Evolutionary conservation across 1,284 basidiomycete species (phyloP).

Genomic region (Puccinia triticina): DNA sequence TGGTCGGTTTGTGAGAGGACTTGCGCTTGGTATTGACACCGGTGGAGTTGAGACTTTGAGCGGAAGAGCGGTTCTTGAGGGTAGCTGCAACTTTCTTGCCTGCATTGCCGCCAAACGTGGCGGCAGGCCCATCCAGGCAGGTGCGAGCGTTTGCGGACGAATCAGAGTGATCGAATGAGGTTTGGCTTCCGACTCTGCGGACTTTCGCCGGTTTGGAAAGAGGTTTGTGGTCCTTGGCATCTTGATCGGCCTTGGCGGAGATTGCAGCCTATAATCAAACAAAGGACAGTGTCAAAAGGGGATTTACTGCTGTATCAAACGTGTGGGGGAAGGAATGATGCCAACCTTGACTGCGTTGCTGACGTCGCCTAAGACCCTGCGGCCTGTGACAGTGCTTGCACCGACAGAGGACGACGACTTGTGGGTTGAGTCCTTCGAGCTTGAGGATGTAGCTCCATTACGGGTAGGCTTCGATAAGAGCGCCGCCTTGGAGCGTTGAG

Average conservation of each 20-base stretch:
- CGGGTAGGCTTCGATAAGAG: slow-evolving; percentile 15
- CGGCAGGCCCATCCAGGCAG: slow-evolving; percentile 27
- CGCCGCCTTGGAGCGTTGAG: slow-evolving; percentile 40
- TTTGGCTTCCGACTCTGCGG: slow-evolving; percentile 29
- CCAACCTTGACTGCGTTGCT: slow-evolving; percentile 55
- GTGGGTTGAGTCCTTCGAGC: slow-evolving; percentile 30
- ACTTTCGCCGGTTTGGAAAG: slow-evolving; percentile 18
- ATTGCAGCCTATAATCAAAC: background rate
- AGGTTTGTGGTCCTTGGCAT: slow-evolving; percentile 32
- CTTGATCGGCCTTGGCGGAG: slow-evolving; percentile 24
- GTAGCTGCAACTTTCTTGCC: slow-evolving; percentile 40
- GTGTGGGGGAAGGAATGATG: background rate
- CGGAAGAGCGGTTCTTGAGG: slow-evolving; percentile 19
- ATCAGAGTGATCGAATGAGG: slow-evolving; percentile 15
- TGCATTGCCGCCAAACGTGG: slow-evolving; percentile 51
- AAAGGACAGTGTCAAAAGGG: background rate
- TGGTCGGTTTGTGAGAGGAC: slow-evolving; percentile 19
- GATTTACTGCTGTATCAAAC: too few species aligned
- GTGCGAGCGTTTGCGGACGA: slow-evolving; percentile 20
- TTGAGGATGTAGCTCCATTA: background rate
- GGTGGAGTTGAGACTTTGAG: slow-evolving; percentile 26
- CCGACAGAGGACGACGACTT: slow-evolving; percentile 21
- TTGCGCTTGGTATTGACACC: slow-evolving; percentile 14
- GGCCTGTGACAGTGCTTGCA: background rate
- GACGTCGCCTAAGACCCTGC: slow-evolving; percentile 54